phyloP scores from a whole-genome alignment of 2,329 filamentous ascomycete genomes.

The Drechslerella stenobrocha region DNA sequence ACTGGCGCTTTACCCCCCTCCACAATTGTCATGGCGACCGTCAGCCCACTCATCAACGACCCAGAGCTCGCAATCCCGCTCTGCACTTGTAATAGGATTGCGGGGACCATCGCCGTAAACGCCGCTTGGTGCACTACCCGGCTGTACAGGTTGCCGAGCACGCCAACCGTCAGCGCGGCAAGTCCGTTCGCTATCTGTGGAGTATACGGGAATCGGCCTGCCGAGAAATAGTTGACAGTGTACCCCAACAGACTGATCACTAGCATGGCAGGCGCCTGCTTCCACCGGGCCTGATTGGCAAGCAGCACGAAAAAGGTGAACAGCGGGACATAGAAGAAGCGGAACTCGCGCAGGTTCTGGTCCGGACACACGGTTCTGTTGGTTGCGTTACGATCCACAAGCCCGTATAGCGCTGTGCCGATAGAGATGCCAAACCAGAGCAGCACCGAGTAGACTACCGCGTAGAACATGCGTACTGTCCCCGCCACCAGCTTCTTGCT shows the following conservation, averaged over 20 bases:
- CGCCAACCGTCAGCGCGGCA: constrained; percentile 73
- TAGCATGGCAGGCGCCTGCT: constrained; percentile 75
- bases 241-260: constrained; percentile 74
- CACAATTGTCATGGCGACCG: constrained; percentile 45
- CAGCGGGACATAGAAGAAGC: constrained; percentile 72
- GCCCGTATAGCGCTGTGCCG: constrained; percentile 66
- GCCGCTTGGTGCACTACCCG: constrained; percentile 76
- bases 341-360: constrained; percentile 61
- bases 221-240: constrained; percentile 73
- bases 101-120: constrained; percentile 80
- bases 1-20: constrained; percentile 14
- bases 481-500: constrained; percentile 70
- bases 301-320: constrained; percentile 63
- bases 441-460: constrained; percentile 72
- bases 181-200: constrained; percentile 76
- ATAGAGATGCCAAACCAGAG: constrained; percentile 75
- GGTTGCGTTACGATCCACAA: constrained; percentile 63
- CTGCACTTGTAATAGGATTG: constrained; percentile 74
- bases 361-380: constrained; percentile 59
- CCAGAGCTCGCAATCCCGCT: constrained; percentile 65
- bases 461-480: constrained; percentile 73
- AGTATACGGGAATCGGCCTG: constrained; percentile 68
- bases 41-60: constrained; percentile 58
- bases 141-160: constrained; percentile 77
- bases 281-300: constrained; percentile 75